Conservation (phyloP, 306 rosid species). For the Casuarina equisetifolia region DNA sequence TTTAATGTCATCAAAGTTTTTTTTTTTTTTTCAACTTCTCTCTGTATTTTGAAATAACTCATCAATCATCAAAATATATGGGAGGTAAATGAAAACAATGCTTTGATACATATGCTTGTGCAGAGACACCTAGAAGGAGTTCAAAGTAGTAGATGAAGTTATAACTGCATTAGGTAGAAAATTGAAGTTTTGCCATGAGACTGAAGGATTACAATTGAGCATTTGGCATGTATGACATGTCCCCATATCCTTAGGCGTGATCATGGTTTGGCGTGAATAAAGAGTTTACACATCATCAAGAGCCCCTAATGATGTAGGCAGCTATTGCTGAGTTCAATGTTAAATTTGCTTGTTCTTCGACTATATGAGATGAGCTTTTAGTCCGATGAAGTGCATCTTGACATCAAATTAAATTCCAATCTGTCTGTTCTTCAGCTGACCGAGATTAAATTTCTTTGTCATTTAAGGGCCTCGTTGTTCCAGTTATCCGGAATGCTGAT, state of each 20-base stretch:
- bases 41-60: neutral
- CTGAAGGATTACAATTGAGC: neutral
- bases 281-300: neutral
- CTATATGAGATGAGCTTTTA: neutral
- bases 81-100: neutral
- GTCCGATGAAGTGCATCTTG: neutral
- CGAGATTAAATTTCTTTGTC: neutral
- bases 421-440: conserved; percentile 7
- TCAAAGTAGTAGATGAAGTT: neutral
- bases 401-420: neutral
- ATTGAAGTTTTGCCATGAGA: neutral
- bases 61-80: neutral
- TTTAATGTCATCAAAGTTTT: neutral
- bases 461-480: conserved; percentile 51
- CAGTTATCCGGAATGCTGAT: conserved; percentile 44
- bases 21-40: neutral
- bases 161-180: neutral
- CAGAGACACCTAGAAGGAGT: neutral
- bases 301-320: neutral
- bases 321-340: neutral
- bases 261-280: neutral
- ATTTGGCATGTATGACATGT: neutral
- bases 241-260: neutral
- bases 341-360: neutral
- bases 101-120: neutral